Evolutionary conservation across 139 green algal species (phyloP).

Genomic region (Zygnema circumcarinatum): DNA sequence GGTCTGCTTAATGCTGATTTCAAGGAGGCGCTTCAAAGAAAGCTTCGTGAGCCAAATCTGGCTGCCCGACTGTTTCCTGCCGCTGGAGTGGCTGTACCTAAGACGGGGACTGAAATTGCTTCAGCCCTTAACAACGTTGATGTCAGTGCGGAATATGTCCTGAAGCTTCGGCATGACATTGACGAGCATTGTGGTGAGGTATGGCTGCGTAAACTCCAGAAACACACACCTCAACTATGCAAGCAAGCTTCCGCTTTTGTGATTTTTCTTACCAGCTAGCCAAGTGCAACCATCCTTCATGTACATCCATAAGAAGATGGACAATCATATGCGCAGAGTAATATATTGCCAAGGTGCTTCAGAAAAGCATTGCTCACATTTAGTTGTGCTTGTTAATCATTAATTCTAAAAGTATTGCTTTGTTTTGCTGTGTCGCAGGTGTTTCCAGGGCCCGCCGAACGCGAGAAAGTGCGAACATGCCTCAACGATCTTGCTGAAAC

Average conservation of each 20-base stretch:
- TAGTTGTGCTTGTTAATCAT: too few species aligned
- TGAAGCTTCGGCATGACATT: constrained; percentile 84
- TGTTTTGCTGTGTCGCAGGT: too few species aligned
- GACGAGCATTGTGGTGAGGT: constrained; percentile 65
- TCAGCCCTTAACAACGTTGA: constrained; percentile 63
- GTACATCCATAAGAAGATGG: too few species aligned
- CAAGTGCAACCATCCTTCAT: too few species aligned
- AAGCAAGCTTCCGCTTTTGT: too few species aligned
- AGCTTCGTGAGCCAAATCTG: constrained; percentile 60
- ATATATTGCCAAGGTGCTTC: too few species aligned
- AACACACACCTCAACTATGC: background rate
- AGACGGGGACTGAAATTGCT: constrained; percentile 41
- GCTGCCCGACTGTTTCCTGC: constrained; percentile 54
- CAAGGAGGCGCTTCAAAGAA: constrained; percentile 63
- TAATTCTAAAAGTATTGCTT: too few species aligned
- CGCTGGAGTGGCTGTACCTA: constrained; percentile 23
- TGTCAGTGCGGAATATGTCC: constrained; percentile 64
- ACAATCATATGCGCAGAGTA: too few species aligned
- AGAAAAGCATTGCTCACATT: too few species aligned
- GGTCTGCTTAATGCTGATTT: constrained; percentile 71
- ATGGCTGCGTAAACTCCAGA: background rate
- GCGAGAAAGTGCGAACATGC: constrained; percentile 74
- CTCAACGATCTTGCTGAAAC: constrained; percentile 86
- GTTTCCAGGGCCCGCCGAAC: constrained; percentile 70
- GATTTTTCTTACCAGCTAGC: too few species aligned